Evolutionary conservation across 2,329 filamentous ascomycete genomes (phyloP).

Genomic region (Plectosphaerella sp.): DNA sequence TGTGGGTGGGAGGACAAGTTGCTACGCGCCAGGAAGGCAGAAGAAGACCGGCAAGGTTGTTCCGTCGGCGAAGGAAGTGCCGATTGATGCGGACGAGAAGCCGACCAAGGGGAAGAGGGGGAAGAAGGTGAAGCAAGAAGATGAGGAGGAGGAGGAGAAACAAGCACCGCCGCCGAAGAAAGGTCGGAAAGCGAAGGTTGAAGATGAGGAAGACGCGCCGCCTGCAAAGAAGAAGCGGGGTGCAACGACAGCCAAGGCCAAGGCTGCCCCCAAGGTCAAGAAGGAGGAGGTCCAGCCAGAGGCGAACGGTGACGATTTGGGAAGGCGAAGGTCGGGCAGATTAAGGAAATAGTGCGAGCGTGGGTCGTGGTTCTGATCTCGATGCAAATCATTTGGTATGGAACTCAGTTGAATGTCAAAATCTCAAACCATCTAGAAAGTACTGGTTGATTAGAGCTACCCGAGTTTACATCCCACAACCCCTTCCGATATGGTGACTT

Average conservation of each 20-base stretch:
- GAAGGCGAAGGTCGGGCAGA: slow-evolving; percentile 21
- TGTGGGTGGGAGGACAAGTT: slow-evolving; percentile 87
- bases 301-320: slow-evolving; percentile 9
- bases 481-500: too few species aligned
- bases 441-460: too few species aligned
- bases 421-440: too few species aligned
- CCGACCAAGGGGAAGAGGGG: slow-evolving; percentile 13
- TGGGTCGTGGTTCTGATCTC: too few species aligned
- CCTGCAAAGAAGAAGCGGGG: background rate
- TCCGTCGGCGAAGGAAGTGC: slow-evolving; percentile 38
- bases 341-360: slow-evolving; percentile 13
- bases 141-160: slow-evolving; percentile 20
- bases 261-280: slow-evolving; percentile 6
- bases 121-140: slow-evolving; percentile 17
- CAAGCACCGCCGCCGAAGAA: slow-evolving; percentile 19
- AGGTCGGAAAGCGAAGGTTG: slow-evolving; percentile 19
- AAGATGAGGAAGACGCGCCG: slow-evolving; percentile 13
- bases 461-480: too few species aligned
- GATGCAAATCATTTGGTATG: too few species aligned
- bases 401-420: too few species aligned
- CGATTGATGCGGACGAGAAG: slow-evolving; percentile 23
- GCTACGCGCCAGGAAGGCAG: slow-evolving; percentile 78
- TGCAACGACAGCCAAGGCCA: background rate
- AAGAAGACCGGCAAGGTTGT: slow-evolving; percentile 62
- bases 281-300: slow-evolving; percentile 2